Evolutionary conservation across 805 yeast species (phyloP).

Genomic region (Starmerella apis): DNA sequence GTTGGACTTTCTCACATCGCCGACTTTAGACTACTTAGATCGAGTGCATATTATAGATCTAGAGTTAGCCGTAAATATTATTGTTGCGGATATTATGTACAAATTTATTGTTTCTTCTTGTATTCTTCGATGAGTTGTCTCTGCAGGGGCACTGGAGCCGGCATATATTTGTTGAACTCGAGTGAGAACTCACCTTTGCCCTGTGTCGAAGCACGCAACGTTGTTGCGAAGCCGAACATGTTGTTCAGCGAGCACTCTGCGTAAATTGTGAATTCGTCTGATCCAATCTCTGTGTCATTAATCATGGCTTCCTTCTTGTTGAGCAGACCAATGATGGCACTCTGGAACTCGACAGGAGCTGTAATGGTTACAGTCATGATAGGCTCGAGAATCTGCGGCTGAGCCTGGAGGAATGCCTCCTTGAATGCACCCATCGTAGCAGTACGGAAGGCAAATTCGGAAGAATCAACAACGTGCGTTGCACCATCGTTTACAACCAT

Average conservation of each 20-base stretch:
- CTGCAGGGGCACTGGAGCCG: conserved; percentile 83
- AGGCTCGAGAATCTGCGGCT: conserved; percentile 89
- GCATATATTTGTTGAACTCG: conserved; percentile 87
- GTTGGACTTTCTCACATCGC: no score
- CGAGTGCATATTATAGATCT: no score
- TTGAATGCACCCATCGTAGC: conserved; percentile 89
- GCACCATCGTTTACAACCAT: conserved; percentile 97
- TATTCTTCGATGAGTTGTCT: conserved; percentile 78
- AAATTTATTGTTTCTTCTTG: conserved; percentile 43
- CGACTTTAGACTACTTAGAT: no score
- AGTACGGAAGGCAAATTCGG: conserved; percentile 86
- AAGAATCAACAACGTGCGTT: conserved; percentile 93
- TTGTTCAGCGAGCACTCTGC: conserved; percentile 96
- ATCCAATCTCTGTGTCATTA: conserved; percentile 84
- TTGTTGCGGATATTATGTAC: conserved; percentile 10
- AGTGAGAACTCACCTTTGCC: conserved; percentile 97
- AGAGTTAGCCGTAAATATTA: not conserved
- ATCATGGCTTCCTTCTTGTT: conserved; percentile 89
- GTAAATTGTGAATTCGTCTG: conserved; percentile 84
- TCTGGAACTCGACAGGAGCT: conserved; percentile 95
- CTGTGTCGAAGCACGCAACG: conserved; percentile 91
- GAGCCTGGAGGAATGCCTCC: conserved; percentile 73
- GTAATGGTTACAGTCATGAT: conserved; percentile 88
- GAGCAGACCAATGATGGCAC: conserved; percentile 77
- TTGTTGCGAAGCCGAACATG: conserved; percentile 93